Evolutionary conservation across 352 stramenopile species (phyloP), one percentile per base, ranked within the genome.

Genomic region (Aphanomyces invadans): DNA sequence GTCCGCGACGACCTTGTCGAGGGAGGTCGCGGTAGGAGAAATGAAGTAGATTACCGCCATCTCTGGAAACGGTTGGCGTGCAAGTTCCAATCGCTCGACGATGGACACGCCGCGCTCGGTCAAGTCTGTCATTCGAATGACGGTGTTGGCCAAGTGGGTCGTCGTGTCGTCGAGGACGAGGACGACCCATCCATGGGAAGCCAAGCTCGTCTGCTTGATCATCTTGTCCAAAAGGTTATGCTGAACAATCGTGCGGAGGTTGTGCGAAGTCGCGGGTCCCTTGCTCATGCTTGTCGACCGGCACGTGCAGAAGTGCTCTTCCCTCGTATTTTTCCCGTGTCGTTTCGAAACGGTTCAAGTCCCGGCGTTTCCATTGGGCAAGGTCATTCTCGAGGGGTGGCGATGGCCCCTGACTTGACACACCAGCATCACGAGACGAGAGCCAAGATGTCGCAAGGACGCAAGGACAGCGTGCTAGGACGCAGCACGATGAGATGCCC

Each of bases 51-150:
- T 84, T 7, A 83, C 95, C 51, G 92, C 96, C 89, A 98, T 98
- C 75, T 99, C 94, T 1, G 85, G 86, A 69, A 99, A 98, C 0
- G 95, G 95, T 69, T 98, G 96, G 0, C 95, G 80, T 62, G 90
- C 91, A 68, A 98, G 96, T 67, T 97, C 85, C 33, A 99, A 79
- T 15, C 95, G 88, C 74, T 99, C 96, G 15, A 99, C 89, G 60
- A 98, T 87, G 3, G 94, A 98, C 21, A 99, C 90, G 26, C 95
- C 89, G 61, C 90, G 93, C 77, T 99, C 95, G 80, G 97, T 99
- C 52, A 99, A 86, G 66, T 99, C 96, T 74, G 97, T 99, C 95
- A 99, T 99, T 36, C 95, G 91, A 45, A 98, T 86, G 5, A 93
- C 90, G 15, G 91, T 92, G 17, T 92, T 97, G 45, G 99, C 90